phyloP scores from a whole-genome alignment of 169 alveolate genomes.

The Besnoitia besnoiti region DNA sequence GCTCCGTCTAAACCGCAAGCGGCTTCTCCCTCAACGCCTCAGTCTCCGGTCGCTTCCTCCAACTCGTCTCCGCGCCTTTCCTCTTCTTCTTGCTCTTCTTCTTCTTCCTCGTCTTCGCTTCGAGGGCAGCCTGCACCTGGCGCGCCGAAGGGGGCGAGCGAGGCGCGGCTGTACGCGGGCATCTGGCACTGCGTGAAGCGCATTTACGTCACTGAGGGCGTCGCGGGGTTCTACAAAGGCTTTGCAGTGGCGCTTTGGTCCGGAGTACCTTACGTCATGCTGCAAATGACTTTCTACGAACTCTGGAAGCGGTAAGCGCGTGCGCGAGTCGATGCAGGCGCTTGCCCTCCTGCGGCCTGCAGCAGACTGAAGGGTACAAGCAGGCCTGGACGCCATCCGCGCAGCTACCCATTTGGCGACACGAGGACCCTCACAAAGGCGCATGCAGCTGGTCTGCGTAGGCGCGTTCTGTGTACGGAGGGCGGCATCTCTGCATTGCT shows the following conservation, averaged over 20 bases:
- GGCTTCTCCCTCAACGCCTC: not conserved
- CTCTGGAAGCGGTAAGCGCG: slow-evolving; percentile 68
- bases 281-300: slow-evolving; percentile 86
- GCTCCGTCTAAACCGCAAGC: not conserved
- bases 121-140: not conserved
- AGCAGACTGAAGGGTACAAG: not conserved
- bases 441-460: too few relatives aligned
- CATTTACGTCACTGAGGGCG: slow-evolving; percentile 82
- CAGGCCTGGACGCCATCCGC: not conserved
- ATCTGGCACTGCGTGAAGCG: slow-evolving; percentile 75
- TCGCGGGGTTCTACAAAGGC: slow-evolving; percentile 86
- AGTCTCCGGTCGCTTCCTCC: not conserved
- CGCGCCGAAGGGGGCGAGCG: not conserved
- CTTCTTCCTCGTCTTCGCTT: slow-evolving; percentile 15
- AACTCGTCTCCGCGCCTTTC: not conserved
- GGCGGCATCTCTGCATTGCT: too few relatives aligned
- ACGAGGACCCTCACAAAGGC: too few relatives aligned
- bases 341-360: too few relatives aligned
- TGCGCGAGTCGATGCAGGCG: not conserved
- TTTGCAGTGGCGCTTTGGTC: slow-evolving; percentile 80
- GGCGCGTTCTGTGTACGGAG: too few relatives aligned
- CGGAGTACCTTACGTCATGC: slow-evolving; percentile 87
- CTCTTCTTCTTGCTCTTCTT: not conserved
- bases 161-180: slow-evolving; percentile 66
- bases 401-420: too few relatives aligned